Evolutionary conservation across 148 eudicot species (phyloP).

Genomic region (Rhododendron simsii): DNA sequence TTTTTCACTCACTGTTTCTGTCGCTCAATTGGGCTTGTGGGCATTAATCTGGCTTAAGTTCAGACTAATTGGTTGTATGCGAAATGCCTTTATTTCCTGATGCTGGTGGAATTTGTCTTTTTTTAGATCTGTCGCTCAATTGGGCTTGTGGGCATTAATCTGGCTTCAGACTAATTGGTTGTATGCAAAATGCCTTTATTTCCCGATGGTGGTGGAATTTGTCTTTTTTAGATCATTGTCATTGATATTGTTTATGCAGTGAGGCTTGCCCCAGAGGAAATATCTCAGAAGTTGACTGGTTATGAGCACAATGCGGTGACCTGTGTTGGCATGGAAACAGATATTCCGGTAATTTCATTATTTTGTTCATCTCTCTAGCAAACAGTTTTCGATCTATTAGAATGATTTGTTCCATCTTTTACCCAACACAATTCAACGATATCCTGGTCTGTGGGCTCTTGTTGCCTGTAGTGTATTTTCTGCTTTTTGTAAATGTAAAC

Average conservation of each 20-base stretch:
- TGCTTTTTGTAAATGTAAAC: neutral
- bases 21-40: neutral
- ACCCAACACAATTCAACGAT: neutral
- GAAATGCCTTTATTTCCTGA: neutral
- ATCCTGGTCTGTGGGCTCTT: neutral
- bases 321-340: constrained; percentile 96
- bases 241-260: constrained; percentile 44
- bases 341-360: constrained; percentile 67
- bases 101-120: neutral
- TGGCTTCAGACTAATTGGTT: neutral
- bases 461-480: neutral
- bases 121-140: neutral
- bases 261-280: constrained; percentile 97
- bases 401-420: constrained; percentile 16
- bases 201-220: neutral
- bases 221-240: neutral
- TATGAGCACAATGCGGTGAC: constrained; percentile 90
- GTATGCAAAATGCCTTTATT: neutral
- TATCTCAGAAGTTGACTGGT: constrained; percentile 76
- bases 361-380: neutral
- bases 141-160: neutral
- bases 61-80: neutral
- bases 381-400: neutral
- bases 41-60: neutral
- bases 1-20: neutral